Evolutionary conservation across 2,329 filamentous ascomycete species (phyloP), one percentile per base, ranked within the genome.

Genomic region (Anthostomella pinea): DNA sequence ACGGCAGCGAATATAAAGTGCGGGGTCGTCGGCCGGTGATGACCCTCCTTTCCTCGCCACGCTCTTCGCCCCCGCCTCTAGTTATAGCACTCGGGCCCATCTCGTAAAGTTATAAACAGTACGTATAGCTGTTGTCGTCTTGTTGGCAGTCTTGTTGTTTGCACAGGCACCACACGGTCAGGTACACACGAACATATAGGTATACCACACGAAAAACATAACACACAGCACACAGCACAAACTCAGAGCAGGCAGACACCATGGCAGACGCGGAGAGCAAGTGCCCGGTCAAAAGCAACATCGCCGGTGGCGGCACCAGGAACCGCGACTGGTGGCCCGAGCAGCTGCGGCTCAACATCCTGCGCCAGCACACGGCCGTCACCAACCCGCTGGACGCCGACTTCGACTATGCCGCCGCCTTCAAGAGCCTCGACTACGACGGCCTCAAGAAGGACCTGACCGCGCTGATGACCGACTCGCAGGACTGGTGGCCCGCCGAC

Each of bases 401-500:
- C 49, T 87, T 87, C 54, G 77, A 88, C 68, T 90, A 90, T 63
- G 72, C 73, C 13, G 68, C 73, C 18, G 84, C 83, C 19, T 88
- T 89, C 70, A 82, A 84, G 67, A 78, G 66, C 53, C 69, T 89
- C 39, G 79, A 86, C 65, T 86, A 85, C 56, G 67, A 74, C 43
- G 82, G 66, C 17, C 63, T 89, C 51, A 89, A 89, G 78, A 81
- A 85, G 65, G 85, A 90, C 57, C 64, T 90, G 6, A 53, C 68
- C n/a, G 70, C 67, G 13, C 58, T 89, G 54, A 83, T 88, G 81
- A 89, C 85, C 33, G 79, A 87, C 59, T 88, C 83, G 3, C 80
- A 89, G 65, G 80, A 85, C 25, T 88, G 77, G 78, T 90, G 85
- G 85, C 85, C 85, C 1, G 85, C 85, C 20, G 85, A 90, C 59